Evolutionary conservation across 441 rosid species (phyloP), one percentile per base, ranked within the genome.

Genomic region (Omphalea diandra): DNA sequence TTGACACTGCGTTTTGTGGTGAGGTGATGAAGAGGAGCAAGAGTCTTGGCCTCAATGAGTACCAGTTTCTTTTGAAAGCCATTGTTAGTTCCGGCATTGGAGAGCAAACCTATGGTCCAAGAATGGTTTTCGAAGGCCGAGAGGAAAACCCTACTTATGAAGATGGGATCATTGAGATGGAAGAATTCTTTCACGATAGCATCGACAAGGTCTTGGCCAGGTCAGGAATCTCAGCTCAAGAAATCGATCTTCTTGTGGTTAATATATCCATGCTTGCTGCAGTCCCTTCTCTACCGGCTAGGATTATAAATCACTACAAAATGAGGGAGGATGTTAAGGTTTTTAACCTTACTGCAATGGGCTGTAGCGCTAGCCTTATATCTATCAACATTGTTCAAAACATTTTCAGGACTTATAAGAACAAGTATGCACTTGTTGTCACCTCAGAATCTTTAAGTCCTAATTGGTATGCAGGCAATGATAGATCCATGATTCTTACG

Each of bases 281-380:
- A 0, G 24, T 79, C 7, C 99, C 98, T 24, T 92, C 96, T 72
- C 55, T 89, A 38, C 43, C 90, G 5, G 70, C 96, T 6, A 79
- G 87, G 59, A 88, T 94, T 67, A 77, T 92, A 26, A 90, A 90
- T 64, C 88, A 54, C 20, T 94, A 87, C 89, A 89, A 90, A 78
- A 74, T 94, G 86, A 85, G 94, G 58, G 82, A 85, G 4, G 94
- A 92, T 65, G 56, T 92, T 8, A 92, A 90, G 74, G 86, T 83
- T 29, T 90, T 75, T 56, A 88, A 92, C 64, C 73, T 95, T 14
- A 80, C 97, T 0, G 98, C 95, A 10, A 95, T 95, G 98, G 98
- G 99, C 0, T 95, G 99, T 24, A 92, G 96, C 69, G 97, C 97
- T n/a, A 92, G 97, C 74, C 77, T 95, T 29, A 76, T 95, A 31